Evolutionary conservation across 257 asterid species (phyloP), one percentile per base, ranked within the genome.

Genomic region (Solanum acaule): DNA sequence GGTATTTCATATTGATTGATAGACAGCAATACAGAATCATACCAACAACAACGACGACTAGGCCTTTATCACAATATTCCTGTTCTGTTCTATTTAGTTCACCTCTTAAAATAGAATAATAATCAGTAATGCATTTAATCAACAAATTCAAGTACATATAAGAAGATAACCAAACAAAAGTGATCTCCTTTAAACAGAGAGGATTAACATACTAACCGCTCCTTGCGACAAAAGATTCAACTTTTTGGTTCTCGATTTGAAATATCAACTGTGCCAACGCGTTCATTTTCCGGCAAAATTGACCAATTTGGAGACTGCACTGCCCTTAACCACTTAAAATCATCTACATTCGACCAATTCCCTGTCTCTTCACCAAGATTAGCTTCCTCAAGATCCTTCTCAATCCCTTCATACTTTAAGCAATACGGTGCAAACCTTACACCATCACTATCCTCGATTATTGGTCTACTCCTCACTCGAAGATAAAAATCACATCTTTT

Each of bases 231-330:
- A 86, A 59, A 71, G 56, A 15, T 59, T 70, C 20, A 73, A 85
- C 10, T 10, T 10, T 49, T 12, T 12, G 42, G 10, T 25, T 83
- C 89, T 44, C 61, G 86, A 81, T 38, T 87, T 65, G 91, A 93
- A 84, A 94, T 91, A 89, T 92, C 90, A 29, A 93, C 91, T 86
- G 76, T 67, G 35, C 56, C 65, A 27, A 89, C 22, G 6, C 96
- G 92, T 71, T 95, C 98, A 65, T 88, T 89, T 70, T 95, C 96
- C 0, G 92, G 98, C 75, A 96, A 87, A 91, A 94, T 88, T 4
- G 95, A 93, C 99, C 98, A 95, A 89, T 95, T 96, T 0, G 98
- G 98, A 31, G 98, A 96, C 84, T 94, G 98, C 87, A 94, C 91
- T 0, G 98, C 99, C 88, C 98, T 93, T 89, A 96, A 86, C 99